Base-by-base conservation (phyloP, 83 land plant species). In the Larix sibirica region DNA sequence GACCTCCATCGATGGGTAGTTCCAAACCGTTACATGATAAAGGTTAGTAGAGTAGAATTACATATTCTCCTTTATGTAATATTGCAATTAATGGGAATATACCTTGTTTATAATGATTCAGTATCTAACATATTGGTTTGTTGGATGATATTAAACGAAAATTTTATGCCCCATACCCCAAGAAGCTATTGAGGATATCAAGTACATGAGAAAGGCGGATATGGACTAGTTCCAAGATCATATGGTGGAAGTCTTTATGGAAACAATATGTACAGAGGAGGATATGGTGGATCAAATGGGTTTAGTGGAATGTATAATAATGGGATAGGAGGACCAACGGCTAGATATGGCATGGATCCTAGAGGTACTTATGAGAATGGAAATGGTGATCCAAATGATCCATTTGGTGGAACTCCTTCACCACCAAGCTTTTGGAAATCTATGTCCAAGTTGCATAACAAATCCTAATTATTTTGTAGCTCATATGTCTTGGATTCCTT, bases 341-440 rank as follows among this genome's bases (percentile, higher is more conserved):
- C 66, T 62, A 66, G 66, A 33, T 79, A 60, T 79, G 81, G 81
- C 63, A 47, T 58, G 85, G 90, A 90, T 33, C 81, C 81, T 84
- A 89, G 90, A 59, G 90, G 91, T 81, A 90, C 91, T 6, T 85
- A 84, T 81, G 26, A 62, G 6, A 62, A 79, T 36, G 87, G 85
- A 74, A 87, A 83, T 59, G 68, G 68, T 77, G 94, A 90, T 84
- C 96, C 96, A 78, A 91, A 91, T 81, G 82, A 88, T 87, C 93
- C 93, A 65, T 91, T 75, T 85, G 95, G 95, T 73, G 80, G 68
- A 66, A 90, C 95, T 21, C 65, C 91, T 61, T 83, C 91, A 59
- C 92, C 95, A 16, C 95, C 95, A 36, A 88, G 91, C 62, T 92
- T 92, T 77, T 94, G 96, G 94, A 87, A 91, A 60, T 94, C 96